A percentile compares a stretch with the other conserved stretches of the same genome.
Evolutionary conservation across 2,329 filamentous ascomycete genomes (phyloP).

Genomic region (Claviceps paspali): DNA sequence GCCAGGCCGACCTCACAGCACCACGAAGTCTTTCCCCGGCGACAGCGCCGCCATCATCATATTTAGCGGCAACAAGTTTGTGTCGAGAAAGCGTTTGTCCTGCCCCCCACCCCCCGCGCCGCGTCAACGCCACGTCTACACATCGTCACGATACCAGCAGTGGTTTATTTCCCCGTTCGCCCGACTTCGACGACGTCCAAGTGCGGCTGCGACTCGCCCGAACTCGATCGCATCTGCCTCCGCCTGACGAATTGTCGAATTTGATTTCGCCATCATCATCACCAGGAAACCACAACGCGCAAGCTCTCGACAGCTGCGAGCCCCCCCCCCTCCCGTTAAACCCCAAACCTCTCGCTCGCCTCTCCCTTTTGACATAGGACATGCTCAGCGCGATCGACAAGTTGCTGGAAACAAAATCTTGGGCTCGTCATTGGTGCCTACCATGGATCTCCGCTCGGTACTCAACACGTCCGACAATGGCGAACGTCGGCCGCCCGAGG

Average conservation of each 20-base stretch:
- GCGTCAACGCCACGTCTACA: slow-evolving; percentile 1
- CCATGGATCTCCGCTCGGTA: slow-evolving; percentile 39
- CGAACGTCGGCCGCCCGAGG: slow-evolving; percentile 21
- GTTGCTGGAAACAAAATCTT: not conserved
- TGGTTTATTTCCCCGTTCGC: not conserved
- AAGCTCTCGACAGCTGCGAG: not conserved
- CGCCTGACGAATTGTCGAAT: slow-evolving; percentile 6
- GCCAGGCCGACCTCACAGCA: not conserved
- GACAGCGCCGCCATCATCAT: not conserved
- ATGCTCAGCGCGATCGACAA: not conserved
- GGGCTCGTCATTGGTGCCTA: slow-evolving; percentile 2
- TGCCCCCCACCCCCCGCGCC: slow-evolving; percentile 3
- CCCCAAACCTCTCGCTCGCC: too few species aligned
- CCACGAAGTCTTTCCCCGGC: not conserved
- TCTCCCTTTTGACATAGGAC: not conserved
- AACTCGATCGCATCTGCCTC: slow-evolving; percentile 7
- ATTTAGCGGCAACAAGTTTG: too few species aligned
- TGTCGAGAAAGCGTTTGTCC: not conserved
- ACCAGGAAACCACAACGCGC: too few species aligned
- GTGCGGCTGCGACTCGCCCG: slow-evolving; percentile 10
- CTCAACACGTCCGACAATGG: slow-evolving; percentile 36
- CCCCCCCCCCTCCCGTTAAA: too few species aligned
- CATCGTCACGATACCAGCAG: too few species aligned
- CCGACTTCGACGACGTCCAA: slow-evolving; percentile 11
- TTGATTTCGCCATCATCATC: not conserved